Percentiles rank a stretch among this genome's conserved stretches.
phyloP scores from a whole-genome alignment of 495 filamentous ascomycete genomes.

The Jackrogersella multiformis region DNA sequence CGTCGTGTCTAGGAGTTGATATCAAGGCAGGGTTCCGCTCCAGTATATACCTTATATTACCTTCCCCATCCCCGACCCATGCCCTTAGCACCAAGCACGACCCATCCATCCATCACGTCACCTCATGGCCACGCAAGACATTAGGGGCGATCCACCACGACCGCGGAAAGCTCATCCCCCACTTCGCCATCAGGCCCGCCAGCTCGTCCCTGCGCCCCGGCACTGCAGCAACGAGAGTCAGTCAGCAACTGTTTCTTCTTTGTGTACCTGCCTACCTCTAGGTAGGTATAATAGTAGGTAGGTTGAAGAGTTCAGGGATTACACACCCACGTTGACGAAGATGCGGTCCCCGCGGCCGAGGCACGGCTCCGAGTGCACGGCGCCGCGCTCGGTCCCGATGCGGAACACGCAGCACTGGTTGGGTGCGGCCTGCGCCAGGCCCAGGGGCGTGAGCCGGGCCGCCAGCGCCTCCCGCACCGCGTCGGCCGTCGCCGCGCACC shows the following conservation, averaged over 20 bases:
- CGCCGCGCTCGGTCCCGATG: conserved; percentile 44
- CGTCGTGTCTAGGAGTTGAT: too few relatives aligned
- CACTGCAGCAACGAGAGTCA: too few relatives aligned
- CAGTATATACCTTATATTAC: too few relatives aligned
- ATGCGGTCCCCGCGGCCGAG: conserved; percentile 43
- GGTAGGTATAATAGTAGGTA: too few relatives aligned
- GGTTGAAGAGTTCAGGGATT: too few relatives aligned
- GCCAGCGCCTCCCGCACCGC: conserved; percentile 40
- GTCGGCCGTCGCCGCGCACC: conserved; percentile 44
- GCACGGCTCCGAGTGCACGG: conserved; percentile 49
- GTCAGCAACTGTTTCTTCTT: too few relatives aligned
- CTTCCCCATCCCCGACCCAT: too few relatives aligned
- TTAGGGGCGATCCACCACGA: conserved; percentile 44
- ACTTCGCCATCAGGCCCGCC: conserved; percentile 39
- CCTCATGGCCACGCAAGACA: conserved; percentile 16
- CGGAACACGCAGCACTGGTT: conserved; percentile 38
- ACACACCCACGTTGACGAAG: conserved; percentile 50
- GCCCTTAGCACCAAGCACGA: too few relatives aligned
- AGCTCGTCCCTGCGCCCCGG: conserved; percentile 45
- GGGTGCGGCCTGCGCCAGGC: conserved; percentile 23
- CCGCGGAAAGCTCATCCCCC: conserved; percentile 50
- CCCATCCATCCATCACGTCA: not conserved
- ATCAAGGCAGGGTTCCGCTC: too few relatives aligned
- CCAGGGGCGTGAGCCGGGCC: conserved; percentile 23
- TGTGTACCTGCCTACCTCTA: too few relatives aligned